Percentiles rank a stretch among this genome's conserved stretches.
Conservation (phyloP, 768 basidiomycete genomes). For the Termitomyces sp. region DNA sequence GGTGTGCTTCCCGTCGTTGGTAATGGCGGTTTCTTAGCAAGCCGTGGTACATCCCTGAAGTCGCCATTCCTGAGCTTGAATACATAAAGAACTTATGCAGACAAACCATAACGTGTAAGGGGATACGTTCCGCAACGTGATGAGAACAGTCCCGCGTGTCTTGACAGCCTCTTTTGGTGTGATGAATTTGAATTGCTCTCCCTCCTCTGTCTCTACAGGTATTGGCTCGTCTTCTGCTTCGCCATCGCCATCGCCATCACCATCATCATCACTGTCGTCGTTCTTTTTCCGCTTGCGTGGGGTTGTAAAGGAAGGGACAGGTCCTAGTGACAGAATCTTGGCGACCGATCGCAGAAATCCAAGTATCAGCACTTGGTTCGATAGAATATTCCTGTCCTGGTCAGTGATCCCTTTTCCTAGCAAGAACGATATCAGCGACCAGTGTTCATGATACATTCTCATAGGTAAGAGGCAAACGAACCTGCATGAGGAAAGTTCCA, state of each 20-base stretch:
- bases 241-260: slow-evolving; percentile 41
- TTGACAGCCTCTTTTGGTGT: slow-evolving; percentile 12
- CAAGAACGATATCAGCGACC: not conserved
- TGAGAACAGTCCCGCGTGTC: slow-evolving; percentile 67
- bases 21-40: slow-evolving; percentile 71
- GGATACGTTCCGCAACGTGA: slow-evolving; percentile 80
- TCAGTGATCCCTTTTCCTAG: slow-evolving; percentile 86
- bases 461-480: slow-evolving; percentile 18
- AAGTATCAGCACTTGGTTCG: slow-evolving; percentile 81
- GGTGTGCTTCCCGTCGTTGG: slow-evolving; percentile 36
- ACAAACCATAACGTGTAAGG: slow-evolving; percentile 86
- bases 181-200: slow-evolving; percentile 14
- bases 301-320: slow-evolving; percentile 36
- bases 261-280: slow-evolving; percentile 43
- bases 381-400: slow-evolving; percentile 87
- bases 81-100: not conserved
- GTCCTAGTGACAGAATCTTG: slow-evolving; percentile 51
- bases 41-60: slow-evolving; percentile 64
- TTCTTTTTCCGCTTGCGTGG: slow-evolving; percentile 40
- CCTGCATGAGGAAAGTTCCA: slow-evolving; percentile 99
- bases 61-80: not conserved
- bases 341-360: slow-evolving; percentile 76
- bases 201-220: slow-evolving; percentile 23
- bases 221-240: slow-evolving; percentile 21
- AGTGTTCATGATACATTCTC: not conserved